Evolutionary conservation across 345 rosid genomes (phyloP).

Genomic region (Bruguiera gymnorhiza): DNA sequence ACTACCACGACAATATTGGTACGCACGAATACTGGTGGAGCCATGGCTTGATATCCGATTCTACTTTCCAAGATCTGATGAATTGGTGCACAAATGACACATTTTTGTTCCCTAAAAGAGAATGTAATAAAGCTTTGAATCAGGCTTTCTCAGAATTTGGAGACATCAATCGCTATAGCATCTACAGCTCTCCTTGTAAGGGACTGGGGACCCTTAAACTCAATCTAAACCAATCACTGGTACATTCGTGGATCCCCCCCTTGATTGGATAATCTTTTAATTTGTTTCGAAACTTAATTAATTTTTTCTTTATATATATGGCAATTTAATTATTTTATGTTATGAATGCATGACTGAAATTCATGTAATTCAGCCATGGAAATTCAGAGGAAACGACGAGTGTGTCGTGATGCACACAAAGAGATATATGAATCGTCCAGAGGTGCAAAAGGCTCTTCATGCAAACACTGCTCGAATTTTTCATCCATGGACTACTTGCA

Average conservation of each 20-base stretch:
- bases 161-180: constrained; percentile 54
- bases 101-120: constrained; percentile 49
- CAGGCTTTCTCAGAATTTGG: constrained; percentile 49
- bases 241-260: constrained; percentile 5
- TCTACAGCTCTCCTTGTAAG: constrained; percentile 48
- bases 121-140: constrained; percentile 40
- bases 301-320: too few relatives aligned
- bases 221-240: constrained; percentile 27
- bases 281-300: too few relatives aligned
- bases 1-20: constrained; percentile 44
- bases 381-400: constrained; percentile 68
- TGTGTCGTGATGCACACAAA: constrained; percentile 51
- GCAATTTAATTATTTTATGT: too few relatives aligned
- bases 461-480: constrained; percentile 39
- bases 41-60: constrained; percentile 58
- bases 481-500: constrained; percentile 53
- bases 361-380: constrained; percentile 49
- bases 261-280: too few relatives aligned
- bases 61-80: constrained; percentile 36
- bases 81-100: constrained; percentile 40
- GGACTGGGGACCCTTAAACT: constrained; percentile 5
- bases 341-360: not conserved
- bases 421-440: constrained; percentile 54
- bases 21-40: constrained; percentile 65
- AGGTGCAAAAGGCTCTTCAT: constrained; percentile 73